Base-by-base conservation (phyloP, 768 basidiomycete species). In the Amanita inopinata region DNA sequence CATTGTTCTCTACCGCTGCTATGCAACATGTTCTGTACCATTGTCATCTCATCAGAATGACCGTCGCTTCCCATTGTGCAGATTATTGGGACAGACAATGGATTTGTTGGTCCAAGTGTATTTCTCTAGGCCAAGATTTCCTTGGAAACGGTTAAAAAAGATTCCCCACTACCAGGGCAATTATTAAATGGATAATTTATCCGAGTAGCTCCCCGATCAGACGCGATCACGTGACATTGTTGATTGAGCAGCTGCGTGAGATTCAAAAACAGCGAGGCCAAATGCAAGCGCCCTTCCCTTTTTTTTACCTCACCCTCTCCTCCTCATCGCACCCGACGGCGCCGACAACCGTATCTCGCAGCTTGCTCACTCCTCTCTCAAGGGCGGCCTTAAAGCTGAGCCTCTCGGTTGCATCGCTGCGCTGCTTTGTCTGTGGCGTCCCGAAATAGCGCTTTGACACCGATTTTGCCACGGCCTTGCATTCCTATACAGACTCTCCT, bases 211-310 rank as follows among this genome's bases (percentile, higher is more conserved):
- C 2, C 20, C 25, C 33, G 41, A 27, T 37, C 45, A 39, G 33
- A 59, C 66, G 56, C 67, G 67, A 40, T 61, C 69, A 69, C 60
- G 58, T 71, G 69, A 63, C 39, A 18, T 59, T 68, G 67, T 71
- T 71, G 69, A 69, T 61, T 49, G 47, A n/a, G n/a, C 30, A 19
- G 36, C 33, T 51, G 56, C 61, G 62, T 59, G 63, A 59, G 63
- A 65, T 60, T 58, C 56, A 59, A 64, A 63, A 61, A 55, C 46
- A 59, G 48, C 46, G 49, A 48, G 38, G 50, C 46, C 17, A n/a
- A 30, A 24, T 39, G 33, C 40, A 48, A 48, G 51, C 53, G 60
- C 56, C 60, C 55, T 56, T 58, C 54, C 53, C 47, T 46, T 42
- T 40, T 49, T 48, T 33, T 40, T 43, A 44, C 43, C 31, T 33